Conservation (phyloP, 177 flowering plant genomes). For the Vitis hybrid region DNA sequence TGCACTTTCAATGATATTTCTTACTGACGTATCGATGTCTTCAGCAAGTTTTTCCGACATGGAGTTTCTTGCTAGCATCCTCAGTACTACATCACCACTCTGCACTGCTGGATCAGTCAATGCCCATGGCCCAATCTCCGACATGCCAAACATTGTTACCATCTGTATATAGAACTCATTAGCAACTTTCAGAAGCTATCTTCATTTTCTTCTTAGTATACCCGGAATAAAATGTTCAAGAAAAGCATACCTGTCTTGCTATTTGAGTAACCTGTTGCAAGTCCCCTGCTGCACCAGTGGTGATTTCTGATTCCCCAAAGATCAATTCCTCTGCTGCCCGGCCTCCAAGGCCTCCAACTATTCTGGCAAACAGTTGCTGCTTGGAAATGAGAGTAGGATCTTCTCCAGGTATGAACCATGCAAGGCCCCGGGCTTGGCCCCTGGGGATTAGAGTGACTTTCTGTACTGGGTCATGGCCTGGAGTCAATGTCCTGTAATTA, state of each 20-base stretch:
- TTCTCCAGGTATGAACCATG: constrained; percentile 72
- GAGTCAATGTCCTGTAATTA: constrained; percentile 51
- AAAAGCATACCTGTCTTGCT: constrained; percentile 52
- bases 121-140: constrained; percentile 74
- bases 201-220: background rate
- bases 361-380: constrained; percentile 73
- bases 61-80: constrained; percentile 67
- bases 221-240: too few relatives aligned
- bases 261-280: constrained; percentile 65
- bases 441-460: constrained; percentile 68
- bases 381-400: constrained; percentile 63
- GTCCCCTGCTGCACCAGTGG: constrained; percentile 76
- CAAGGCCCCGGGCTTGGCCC: constrained; percentile 74
- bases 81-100: constrained; percentile 57
- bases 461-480: constrained; percentile 72
- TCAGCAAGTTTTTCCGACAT: constrained; percentile 84
- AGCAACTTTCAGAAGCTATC: background rate
- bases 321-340: constrained; percentile 72
- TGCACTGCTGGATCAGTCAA: constrained; percentile 57
- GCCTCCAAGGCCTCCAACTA: constrained; percentile 76
- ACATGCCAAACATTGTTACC: constrained; percentile 78
- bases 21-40: constrained; percentile 56
- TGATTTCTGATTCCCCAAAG: constrained; percentile 69
- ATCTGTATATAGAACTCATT: constrained; percentile 34
- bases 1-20: constrained; percentile 44